Percentiles rank a stretch among this genome's conserved stretches.
Conservation (phyloP, 1,284 basidiomycete genomes). For the Caloboletus firmus region DNA sequence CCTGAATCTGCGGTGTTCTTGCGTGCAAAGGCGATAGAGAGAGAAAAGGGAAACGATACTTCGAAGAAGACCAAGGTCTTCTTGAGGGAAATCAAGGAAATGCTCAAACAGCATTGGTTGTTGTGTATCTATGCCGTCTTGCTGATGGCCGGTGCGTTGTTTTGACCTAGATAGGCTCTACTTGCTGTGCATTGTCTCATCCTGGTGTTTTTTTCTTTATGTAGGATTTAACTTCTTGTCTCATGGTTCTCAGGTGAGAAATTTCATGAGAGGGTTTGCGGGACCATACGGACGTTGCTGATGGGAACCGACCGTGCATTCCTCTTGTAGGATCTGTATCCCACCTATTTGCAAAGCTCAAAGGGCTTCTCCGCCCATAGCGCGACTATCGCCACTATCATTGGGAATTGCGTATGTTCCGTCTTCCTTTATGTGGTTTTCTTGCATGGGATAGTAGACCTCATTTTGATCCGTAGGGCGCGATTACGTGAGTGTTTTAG, state of each 20-base stretch:
- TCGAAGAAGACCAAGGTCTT: slow-evolving; percentile 70
- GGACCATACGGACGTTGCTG: slow-evolving; percentile 47
- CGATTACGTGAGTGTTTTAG: slow-evolving; percentile 50
- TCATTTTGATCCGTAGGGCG: slow-evolving; percentile 52
- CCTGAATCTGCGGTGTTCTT: slow-evolving; percentile 85
- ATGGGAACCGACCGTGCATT: slow-evolving; percentile 34
- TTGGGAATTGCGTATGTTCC: slow-evolving; percentile 77
- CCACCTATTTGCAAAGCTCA: slow-evolving; percentile 70
- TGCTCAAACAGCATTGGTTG: slow-evolving; percentile 86
- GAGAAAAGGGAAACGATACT: slow-evolving; percentile 38
- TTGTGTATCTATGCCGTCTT: slow-evolving; percentile 83
- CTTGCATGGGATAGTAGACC: slow-evolving; percentile 79
- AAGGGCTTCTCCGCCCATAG: slow-evolving; percentile 60
- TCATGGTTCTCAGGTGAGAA: slow-evolving; percentile 71
- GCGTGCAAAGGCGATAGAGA: slow-evolving; percentile 53
- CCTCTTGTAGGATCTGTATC: slow-evolving; percentile 62
- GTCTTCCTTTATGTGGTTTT: background rate
- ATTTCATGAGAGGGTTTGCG: slow-evolving; percentile 38
- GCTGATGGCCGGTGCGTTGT: slow-evolving; percentile 69
- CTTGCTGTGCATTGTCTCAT: background rate
- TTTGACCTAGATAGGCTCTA: too few species aligned
- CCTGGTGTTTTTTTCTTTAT: background rate
- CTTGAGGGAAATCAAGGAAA: slow-evolving; percentile 65
- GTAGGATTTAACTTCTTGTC: slow-evolving; percentile 91
- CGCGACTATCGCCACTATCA: slow-evolving; percentile 87